Percentiles rank a stretch among this genome's conserved stretches.
These are phyloP conservation scores for Heliamphora exappendiculata DNA, from an alignment of 148 eudicot genomes.

Conservation along the genomic window DNA sequence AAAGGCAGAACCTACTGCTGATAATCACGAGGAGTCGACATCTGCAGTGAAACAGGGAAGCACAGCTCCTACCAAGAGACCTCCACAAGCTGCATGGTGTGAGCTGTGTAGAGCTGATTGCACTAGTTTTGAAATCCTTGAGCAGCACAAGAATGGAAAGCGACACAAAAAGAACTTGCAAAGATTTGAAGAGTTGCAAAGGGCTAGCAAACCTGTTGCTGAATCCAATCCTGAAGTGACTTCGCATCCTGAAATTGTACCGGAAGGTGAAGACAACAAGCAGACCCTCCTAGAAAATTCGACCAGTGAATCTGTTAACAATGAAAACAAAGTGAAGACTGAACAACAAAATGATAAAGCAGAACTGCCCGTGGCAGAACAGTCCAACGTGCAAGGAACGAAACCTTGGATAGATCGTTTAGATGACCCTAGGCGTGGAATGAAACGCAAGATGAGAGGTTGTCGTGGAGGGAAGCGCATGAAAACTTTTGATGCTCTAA, in stretches of 20 bases:
- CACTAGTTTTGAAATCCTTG: constrained; percentile 55
- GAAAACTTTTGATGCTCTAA: constrained; percentile 7
- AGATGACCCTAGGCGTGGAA: constrained; percentile 18
- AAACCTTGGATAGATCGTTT: constrained; percentile 7
- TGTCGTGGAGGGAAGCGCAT: constrained; percentile 27
- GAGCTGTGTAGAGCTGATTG: constrained; percentile 73
- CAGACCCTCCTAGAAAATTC: constrained; percentile 12
- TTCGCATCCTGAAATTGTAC: constrained; percentile 2
- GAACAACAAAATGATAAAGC: constrained; percentile 8
- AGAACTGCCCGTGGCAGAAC: constrained; percentile 1
- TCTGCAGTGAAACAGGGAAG: constrained; percentile 9
- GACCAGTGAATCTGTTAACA: constrained; percentile 12
- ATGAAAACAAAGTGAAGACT: constrained; percentile 13
- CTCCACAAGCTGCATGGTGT: constrained; percentile 34
- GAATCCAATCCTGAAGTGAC: constrained; percentile 11
- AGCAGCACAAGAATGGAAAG: constrained; percentile 70
- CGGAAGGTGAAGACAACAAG: constrained; percentile 8
- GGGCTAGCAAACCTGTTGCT: constrained; percentile 10
- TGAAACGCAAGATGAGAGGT: constrained; percentile 34
- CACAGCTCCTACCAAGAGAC: constrained; percentile 15
- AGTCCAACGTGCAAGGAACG: constrained; percentile 11
- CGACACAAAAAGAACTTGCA: constrained; percentile 45
- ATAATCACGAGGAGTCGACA: constrained; percentile 7
- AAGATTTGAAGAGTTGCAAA: constrained; percentile 14
- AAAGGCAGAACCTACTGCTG: constrained; percentile 10